A percentile compares a stretch with the other conserved stretches of the same genome.
Evolutionary conservation across 2,329 filamentous ascomycete genomes (phyloP).

Genomic region (Monosporascus sp.): DNA sequence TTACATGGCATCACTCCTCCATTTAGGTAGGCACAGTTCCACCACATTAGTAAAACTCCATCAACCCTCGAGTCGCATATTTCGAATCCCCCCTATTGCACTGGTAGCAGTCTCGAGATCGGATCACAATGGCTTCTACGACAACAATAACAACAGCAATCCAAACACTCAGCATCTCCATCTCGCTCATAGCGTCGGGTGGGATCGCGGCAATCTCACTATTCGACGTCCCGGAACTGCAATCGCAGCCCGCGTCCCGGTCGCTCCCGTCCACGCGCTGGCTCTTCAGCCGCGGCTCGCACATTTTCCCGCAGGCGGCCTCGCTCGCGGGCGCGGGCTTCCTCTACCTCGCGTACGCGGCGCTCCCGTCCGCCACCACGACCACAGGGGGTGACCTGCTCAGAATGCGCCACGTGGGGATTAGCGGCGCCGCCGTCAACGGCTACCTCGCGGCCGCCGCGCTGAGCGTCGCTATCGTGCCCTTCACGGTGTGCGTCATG

Average conservation of each 20-base stretch:
- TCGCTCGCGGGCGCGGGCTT: conserved; percentile 24
- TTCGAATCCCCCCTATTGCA: no score
- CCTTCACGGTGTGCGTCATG: conserved; percentile 1
- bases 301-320: conserved; percentile 25
- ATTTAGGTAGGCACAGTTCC: no score
- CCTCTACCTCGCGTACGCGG: conserved; percentile 17
- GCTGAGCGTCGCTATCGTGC: conserved; percentile 1
- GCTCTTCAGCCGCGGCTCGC: conserved; percentile 31
- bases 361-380: no score
- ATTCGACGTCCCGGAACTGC: conserved; percentile 25
- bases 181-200: conserved; percentile 10
- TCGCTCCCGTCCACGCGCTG: conserved; percentile 29
- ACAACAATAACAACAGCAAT: no score
- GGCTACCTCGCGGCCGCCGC: conserved; percentile 5
- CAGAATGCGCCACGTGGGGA: no score
- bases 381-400: no score
- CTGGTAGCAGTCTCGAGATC: no score
- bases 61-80: no score
- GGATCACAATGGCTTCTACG: no score
- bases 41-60: no score
- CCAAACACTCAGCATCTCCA: no score
- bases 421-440: neutral
- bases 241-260: conserved; percentile 29
- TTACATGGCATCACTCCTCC: no score
- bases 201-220: conserved; percentile 27